Base-by-base conservation (phyloP, 2,329 filamentous ascomycete species). In the Zasmidium citrigriseum region DNA sequence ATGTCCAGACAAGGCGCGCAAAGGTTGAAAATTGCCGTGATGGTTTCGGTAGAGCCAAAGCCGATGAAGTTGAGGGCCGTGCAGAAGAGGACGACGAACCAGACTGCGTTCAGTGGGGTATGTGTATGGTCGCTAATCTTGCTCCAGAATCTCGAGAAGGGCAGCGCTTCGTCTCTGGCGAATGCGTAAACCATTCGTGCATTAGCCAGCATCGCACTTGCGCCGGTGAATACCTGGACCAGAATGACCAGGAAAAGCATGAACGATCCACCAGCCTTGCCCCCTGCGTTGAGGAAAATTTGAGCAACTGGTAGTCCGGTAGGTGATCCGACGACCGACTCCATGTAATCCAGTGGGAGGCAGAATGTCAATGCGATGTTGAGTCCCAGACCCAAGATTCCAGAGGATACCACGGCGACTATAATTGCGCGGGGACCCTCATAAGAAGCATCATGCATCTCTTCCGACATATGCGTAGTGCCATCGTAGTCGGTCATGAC, bases 401-500 rank as follows among this genome's bases (percentile, higher is more conserved):
- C 85, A 2, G 84, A 86, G 9, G 87, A 80, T 75, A 68, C 46
- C 20, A 69, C 64, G 3, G 67, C 67, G 2, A 61, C 47, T 10
- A 59, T 48, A 57, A 88, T 88, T 4, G 86, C 85, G 16, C 83
- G 71, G 2, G 86, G 85, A 0, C 84, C 86, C 59, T 79, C 78
- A 52, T 84, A 77, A 1, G 84, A 84, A 5, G 86, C 85, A 68
- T 88, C 82, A 63, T 86, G 84, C 0, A 83, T 87, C 73, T 88
- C 85, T 75, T 88, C 86, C 1, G 84, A 86, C 81, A 88, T 87
- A 66, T 88, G 86, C 4, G 85, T 87, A 11, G 86, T 88, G 47
- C 82, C 85, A 64, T 88, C 85, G 68, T 87, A 88, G 68, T 87
- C 85, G 4, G 85, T 88, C 85, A 88, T 87, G n/a, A 84, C 86